These are phyloP conservation scores for Acmispon strigosus DNA, from an alignment of 306 rosid species.

Conservation along the genomic window DNA sequence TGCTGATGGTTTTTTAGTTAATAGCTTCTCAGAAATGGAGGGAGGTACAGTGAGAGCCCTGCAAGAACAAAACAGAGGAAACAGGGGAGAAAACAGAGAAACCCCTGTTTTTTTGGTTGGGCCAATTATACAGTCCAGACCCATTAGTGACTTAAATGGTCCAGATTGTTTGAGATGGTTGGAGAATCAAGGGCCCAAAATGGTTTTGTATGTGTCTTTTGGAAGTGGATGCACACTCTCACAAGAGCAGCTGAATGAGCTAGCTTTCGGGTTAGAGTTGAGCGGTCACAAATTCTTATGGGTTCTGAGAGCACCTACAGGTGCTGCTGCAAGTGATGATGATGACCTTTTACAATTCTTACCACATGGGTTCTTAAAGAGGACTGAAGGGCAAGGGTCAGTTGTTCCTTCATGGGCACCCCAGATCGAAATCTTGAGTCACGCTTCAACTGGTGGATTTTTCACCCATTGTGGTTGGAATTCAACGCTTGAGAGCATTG, in stretches of 20 bases:
- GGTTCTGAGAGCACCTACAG: too few species aligned
- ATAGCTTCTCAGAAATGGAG: constrained; percentile 17
- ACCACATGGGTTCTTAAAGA: constrained; percentile 17
- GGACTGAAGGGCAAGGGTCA: constrained; percentile 22
- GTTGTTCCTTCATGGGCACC: constrained; percentile 24
- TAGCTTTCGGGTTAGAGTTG: constrained; percentile 28
- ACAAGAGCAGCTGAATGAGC: constrained; percentile 10
- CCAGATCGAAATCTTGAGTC: constrained; percentile 16
- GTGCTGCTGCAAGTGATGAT: too few species aligned
- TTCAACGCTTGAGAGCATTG: constrained; percentile 23
- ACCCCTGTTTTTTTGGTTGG: constrained; percentile 22
- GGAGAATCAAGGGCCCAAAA: constrained; percentile 15
- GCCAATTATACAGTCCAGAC: too few species aligned
- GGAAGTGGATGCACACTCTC: constrained; percentile 37
- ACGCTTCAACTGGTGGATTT: constrained; percentile 24
- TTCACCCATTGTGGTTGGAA: constrained; percentile 32
- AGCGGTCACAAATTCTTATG: constrained; percentile 24
- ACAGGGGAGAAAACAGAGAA: too few species aligned
- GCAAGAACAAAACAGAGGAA: neutral
- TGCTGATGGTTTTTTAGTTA: constrained; percentile 18
- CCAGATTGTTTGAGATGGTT: constrained; percentile 27
- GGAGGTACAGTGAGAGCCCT: neutral
- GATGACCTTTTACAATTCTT: constrained; percentile 17
- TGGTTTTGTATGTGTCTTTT: constrained; percentile 26
- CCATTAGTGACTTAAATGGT: too few species aligned